Evolutionary conservation across 768 basidiomycete genomes (phyloP), one percentile per base, ranked within the genome.

Genomic region (Leccinellum luteum): DNA sequence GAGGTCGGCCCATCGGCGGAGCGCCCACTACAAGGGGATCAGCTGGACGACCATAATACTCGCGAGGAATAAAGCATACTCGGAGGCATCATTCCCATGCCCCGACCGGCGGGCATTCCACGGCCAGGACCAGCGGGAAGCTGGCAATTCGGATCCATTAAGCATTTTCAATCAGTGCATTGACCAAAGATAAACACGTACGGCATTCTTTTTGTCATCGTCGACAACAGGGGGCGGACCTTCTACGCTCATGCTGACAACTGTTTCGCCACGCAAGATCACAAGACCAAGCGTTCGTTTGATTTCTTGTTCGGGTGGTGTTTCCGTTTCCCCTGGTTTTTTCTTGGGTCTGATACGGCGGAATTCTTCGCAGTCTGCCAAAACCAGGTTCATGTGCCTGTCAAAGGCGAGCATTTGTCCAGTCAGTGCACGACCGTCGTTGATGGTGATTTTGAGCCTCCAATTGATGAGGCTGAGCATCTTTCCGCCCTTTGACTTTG

Each of bases 321-420:
- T 81, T 71, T 87, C 91, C 38, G 69, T 74, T 75, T 85, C 87
- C 27, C 90, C 91, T 14, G 84, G 70, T 78, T 96, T 91, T 79
- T 94, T 94, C 81, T 98, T 98, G 38, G 90, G 89, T 62, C 90
- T 79, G 43, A 98, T 87, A 62, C 90, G 86, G 67, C 97, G 79
- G 72, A 98, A 99, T 75, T 99, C 97, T 75, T 99, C 97, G 70
- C 95, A 98, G 66, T 98, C 97, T 15, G 96, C 94, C 54, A 99
- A 78, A 47, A 99, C 97, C 65, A 99, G 81, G 77, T 99, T 99
- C 97, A 98, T 99, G 76, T 99, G 97, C 69, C 92, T 89, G 79
- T 99, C 97, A 73, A 98, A 99, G 52, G 97, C 97, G 73, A 99
- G 89, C 92, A 98, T 97, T 78, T 98, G 97, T 43, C 97, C 97